Percentiles rank a stretch among this genome's conserved stretches.
These are phyloP conservation scores for Arabis hirsuta DNA, from an alignment of 345 rosid genomes.

Conservation along the genomic window DNA sequence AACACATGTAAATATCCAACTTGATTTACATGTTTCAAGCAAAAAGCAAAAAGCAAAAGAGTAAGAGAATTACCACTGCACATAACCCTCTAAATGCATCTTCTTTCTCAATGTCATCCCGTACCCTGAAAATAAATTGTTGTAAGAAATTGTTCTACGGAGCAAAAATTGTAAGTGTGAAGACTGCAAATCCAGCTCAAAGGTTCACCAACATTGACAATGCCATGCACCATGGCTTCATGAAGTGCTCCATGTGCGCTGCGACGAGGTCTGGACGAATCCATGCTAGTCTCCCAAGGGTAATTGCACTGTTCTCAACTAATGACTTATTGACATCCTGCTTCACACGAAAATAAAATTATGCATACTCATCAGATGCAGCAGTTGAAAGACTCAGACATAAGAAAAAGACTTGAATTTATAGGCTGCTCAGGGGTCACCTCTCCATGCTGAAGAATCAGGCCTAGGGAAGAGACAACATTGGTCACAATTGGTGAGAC, in stretches of 20 bases:
- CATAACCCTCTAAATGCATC: slow-evolving; percentile 98
- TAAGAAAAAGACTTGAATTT: neutral
- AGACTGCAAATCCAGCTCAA: slow-evolving; percentile 6
- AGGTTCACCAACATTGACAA: slow-evolving; percentile 71
- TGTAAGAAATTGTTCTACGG: slow-evolving; percentile 5
- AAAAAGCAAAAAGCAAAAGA: neutral
- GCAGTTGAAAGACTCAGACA: slow-evolving; percentile 13
- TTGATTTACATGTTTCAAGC: slow-evolving; percentile 20
- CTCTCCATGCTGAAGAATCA: slow-evolving; percentile 83
- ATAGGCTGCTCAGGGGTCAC: slow-evolving; percentile 43
- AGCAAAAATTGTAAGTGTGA: slow-evolving; percentile 4
- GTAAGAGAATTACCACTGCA: slow-evolving; percentile 69
- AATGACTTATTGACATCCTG: slow-evolving; percentile 90
- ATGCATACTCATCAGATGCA: slow-evolving; percentile 9
- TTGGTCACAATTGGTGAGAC: slow-evolving; percentile 81
- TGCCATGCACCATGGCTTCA: slow-evolving; percentile 94
- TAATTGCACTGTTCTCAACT: slow-evolving; percentile 94
- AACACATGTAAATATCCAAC: slow-evolving; percentile 21
- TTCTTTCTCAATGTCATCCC: slow-evolving; percentile 96
- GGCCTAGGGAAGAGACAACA: slow-evolving; percentile 69
- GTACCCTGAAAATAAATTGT: slow-evolving; percentile 63
- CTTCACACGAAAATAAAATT: slow-evolving; percentile 26
- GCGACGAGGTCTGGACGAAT: slow-evolving; percentile 96
- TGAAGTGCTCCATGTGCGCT: slow-evolving; percentile 98
- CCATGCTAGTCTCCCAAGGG: slow-evolving; percentile 98